phyloP scores from a whole-genome alignment of 768 basidiomycete species.

The Lactarius evosmus region DNA sequence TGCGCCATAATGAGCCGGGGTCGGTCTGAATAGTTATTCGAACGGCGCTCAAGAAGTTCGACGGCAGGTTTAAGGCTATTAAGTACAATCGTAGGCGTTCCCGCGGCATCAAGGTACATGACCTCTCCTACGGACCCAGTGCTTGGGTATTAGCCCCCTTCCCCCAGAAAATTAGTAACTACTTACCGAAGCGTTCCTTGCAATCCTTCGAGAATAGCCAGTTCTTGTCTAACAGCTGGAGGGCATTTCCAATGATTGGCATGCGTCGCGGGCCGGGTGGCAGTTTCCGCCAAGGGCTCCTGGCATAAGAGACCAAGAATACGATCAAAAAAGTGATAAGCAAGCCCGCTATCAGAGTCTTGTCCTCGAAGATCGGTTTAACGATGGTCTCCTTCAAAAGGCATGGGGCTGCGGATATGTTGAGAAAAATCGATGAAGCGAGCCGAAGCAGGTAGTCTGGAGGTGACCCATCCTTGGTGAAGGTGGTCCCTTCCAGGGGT shows the following conservation, averaged over 20 bases:
- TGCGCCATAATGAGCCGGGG: conserved; percentile 1
- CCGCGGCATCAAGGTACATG: conserved; percentile 28
- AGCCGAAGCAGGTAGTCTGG: neutral
- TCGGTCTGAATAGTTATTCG: conserved; percentile 31
- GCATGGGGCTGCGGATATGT: neutral
- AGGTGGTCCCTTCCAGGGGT: neutral
- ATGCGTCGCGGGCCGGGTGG: conserved; percentile 8
- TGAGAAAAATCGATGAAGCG: conserved; percentile 14
- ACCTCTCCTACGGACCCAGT: conserved; percentile 18
- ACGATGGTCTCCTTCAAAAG: conserved; percentile 5
- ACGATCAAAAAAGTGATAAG: neutral
- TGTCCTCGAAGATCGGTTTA: conserved; percentile 4
- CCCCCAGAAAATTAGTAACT: too few relatives aligned
- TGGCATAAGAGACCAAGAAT: neutral
- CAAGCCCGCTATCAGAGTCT: neutral
- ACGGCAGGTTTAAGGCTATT: conserved; percentile 29
- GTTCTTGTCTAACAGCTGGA: conserved; percentile 3
- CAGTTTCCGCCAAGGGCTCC: conserved; percentile 16
- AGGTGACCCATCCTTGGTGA: too few relatives aligned
- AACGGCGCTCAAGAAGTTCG: conserved; percentile 34
- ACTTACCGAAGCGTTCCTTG: neutral
- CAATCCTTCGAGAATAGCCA: conserved; percentile 16
- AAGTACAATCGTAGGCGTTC: conserved; percentile 29
- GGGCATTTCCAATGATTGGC: conserved; percentile 13
- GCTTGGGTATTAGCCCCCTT: neutral